Evolutionary conservation across 495 filamentous ascomycete genomes (phyloP).

Genomic region (Lasiosphaeriaceae sp.): DNA sequence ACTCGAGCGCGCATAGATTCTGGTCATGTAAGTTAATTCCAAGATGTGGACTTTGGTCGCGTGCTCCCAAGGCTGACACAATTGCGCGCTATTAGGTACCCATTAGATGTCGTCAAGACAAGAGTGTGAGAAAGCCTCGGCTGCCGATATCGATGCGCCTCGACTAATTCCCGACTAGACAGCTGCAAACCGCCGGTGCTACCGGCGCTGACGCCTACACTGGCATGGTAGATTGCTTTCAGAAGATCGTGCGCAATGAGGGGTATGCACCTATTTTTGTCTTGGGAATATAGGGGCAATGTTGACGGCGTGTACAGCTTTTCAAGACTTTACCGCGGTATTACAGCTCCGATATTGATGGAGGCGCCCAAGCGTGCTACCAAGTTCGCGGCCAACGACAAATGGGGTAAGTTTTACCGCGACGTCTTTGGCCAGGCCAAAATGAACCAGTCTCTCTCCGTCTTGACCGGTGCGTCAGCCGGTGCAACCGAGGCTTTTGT

Average conservation of each 20-base stretch:
- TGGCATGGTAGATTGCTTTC: slow-evolving; percentile 96
- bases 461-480: slow-evolving; percentile 89
- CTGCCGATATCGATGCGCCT: slow-evolving; percentile 4
- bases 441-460: slow-evolving; percentile 85
- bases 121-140: slow-evolving; percentile 65
- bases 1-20: slow-evolving; percentile 56
- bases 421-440: slow-evolving; percentile 73
- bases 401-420: slow-evolving; percentile 92
- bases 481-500: slow-evolving; percentile 96
- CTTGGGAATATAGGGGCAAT: not conserved
- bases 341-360: slow-evolving; percentile 94
- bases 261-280: slow-evolving; percentile 54
- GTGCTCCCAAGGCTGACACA: slow-evolving; percentile 19
- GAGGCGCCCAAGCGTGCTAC: slow-evolving; percentile 97
- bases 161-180: slow-evolving; percentile 51
- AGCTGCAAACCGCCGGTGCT: slow-evolving; percentile 73
- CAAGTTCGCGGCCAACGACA: slow-evolving; percentile 98
- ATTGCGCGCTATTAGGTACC: slow-evolving; percentile 64
- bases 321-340: slow-evolving; percentile 91
- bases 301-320: slow-evolving; percentile 48
- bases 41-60: slow-evolving; percentile 8
- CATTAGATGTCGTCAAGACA: slow-evolving; percentile 96
- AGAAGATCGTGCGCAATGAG: slow-evolving; percentile 91
- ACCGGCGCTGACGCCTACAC: slow-evolving; percentile 78
- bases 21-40: slow-evolving; percentile 65